phyloP scores from a whole-genome alignment of 2,329 filamentous ascomycete species.

The Penicillium janthinellum region DNA sequence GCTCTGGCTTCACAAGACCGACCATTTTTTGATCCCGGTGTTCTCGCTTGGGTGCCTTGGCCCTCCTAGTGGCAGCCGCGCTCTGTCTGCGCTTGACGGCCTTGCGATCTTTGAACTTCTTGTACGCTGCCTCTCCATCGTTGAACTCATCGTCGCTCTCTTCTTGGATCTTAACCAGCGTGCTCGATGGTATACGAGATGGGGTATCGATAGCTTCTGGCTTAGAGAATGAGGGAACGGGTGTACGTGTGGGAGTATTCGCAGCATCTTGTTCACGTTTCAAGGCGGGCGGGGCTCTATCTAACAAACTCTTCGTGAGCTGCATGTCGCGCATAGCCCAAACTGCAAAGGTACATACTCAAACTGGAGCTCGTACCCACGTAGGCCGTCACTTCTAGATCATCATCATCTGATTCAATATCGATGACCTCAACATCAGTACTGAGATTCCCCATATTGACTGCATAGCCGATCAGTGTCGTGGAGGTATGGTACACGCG shows the following conservation, averaged over 20 bases:
- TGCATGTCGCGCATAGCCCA: conserved; percentile 4
- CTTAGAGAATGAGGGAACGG: background rate
- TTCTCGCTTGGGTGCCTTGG: conserved; percentile 48
- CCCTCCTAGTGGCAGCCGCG: conserved; percentile 51
- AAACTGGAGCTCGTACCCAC: conserved; percentile 1
- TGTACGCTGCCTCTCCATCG: conserved; percentile 54
- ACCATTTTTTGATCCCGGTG: conserved; percentile 39
- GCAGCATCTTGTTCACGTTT: background rate
- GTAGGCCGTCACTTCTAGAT: conserved; percentile 45
- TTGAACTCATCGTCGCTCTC: conserved; percentile 39
- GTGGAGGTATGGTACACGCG: conserved; percentile 5
- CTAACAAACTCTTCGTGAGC: conserved; percentile 23
- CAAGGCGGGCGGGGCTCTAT: background rate
- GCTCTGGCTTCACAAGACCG: conserved; percentile 37
- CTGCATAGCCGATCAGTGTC: conserved; percentile 13
- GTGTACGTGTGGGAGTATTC: background rate
- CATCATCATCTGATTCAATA: conserved; percentile 42
- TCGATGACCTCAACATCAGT: conserved; percentile 29
- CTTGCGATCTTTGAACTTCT: conserved; percentile 65
- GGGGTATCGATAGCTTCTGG: background rate
- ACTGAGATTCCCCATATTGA: conserved; percentile 13
- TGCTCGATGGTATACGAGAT: conserved; percentile 17
- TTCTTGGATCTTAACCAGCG: conserved; percentile 27
- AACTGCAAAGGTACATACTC: conserved; percentile 18
- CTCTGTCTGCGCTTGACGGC: conserved; percentile 55